Percentiles rank a stretch among this genome's conserved stretches.
These are phyloP conservation scores for Cardiospermum halicacabum DNA, from an alignment of 345 rosid species.

Conservation along the genomic window DNA sequence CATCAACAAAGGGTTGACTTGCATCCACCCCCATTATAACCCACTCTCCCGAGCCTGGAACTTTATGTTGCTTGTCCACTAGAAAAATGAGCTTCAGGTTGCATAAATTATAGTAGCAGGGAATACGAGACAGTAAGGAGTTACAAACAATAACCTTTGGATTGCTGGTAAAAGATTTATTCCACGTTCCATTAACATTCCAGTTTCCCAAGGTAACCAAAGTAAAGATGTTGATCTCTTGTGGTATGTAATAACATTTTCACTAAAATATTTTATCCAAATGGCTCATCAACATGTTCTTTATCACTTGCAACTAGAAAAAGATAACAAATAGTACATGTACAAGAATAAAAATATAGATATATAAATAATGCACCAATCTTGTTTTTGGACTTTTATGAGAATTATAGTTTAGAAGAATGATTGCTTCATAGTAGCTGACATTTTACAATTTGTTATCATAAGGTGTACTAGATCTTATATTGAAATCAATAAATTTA, in stretches of 20 bases:
- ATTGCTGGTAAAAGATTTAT: conserved; percentile 38
- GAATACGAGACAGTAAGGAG: neutral
- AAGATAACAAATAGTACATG: no score
- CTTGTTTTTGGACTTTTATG: conserved; percentile 54
- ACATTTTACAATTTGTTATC: no score
- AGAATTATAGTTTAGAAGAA: conserved; percentile 40
- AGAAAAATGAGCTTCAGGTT: neutral
- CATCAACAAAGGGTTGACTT: conserved; percentile 28
- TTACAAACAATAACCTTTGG: conserved; percentile 32
- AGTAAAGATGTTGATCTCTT: conserved; percentile 32
- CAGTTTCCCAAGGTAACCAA: conserved; percentile 26
- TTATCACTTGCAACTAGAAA: no score
- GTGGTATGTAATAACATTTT: conserved; percentile 28
- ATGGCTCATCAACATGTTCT: neutral
- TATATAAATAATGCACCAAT: conserved; percentile 47
- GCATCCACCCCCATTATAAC: conserved; percentile 31
- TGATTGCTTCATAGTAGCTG: conserved; percentile 28
- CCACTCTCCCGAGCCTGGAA: conserved; percentile 30
- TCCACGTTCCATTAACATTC: conserved; percentile 38
- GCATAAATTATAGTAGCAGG: neutral
- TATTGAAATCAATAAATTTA: no score
- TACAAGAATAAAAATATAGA: no score
- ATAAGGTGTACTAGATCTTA: no score
- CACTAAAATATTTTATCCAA: neutral
- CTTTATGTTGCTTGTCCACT: conserved; percentile 20